A percentile compares a stretch with the other conserved stretches of the same genome.
These are phyloP conservation scores for Neonothopanus nambi DNA, from an alignment of 1,284 basidiomycete species.

Conservation along the genomic window DNA sequence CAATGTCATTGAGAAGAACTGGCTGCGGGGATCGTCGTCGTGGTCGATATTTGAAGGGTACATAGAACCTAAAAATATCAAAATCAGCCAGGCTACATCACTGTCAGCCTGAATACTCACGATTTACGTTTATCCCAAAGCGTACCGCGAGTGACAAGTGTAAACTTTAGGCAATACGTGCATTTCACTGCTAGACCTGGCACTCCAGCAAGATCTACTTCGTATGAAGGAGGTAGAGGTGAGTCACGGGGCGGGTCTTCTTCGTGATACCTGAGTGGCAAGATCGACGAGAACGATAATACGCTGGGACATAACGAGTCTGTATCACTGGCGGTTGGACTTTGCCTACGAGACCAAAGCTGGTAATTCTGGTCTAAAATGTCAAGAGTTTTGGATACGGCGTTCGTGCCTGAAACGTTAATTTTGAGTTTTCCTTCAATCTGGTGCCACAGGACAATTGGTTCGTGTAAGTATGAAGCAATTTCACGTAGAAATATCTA, in stretches of 20 bases:
- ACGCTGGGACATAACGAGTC: neutral
- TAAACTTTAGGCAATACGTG: neutral
- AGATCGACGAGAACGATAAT: slow-evolving; percentile 4
- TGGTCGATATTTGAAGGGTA: neutral
- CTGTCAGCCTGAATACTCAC: neutral
- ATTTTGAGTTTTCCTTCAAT: neutral
- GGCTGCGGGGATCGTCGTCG: neutral
- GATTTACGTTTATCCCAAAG: neutral
- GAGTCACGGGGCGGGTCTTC: neutral
- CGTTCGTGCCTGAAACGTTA: neutral
- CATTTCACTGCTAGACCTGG: neutral
- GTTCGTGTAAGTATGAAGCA: neutral
- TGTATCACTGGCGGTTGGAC: neutral
- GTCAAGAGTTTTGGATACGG: neutral
- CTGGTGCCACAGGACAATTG: no score
- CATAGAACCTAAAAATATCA: neutral
- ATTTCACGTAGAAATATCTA: neutral
- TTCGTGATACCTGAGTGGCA: neutral
- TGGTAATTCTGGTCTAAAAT: neutral
- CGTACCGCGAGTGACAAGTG: neutral
- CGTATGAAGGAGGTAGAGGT: slow-evolving; percentile 4
- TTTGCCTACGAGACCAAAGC: neutral
- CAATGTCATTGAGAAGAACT: neutral
- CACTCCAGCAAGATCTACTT: neutral
- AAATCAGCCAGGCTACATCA: neutral